These are phyloP conservation scores for Cytospora piceicola DNA, from an alignment of 2,329 filamentous ascomycete species.

Conservation along the genomic window DNA sequence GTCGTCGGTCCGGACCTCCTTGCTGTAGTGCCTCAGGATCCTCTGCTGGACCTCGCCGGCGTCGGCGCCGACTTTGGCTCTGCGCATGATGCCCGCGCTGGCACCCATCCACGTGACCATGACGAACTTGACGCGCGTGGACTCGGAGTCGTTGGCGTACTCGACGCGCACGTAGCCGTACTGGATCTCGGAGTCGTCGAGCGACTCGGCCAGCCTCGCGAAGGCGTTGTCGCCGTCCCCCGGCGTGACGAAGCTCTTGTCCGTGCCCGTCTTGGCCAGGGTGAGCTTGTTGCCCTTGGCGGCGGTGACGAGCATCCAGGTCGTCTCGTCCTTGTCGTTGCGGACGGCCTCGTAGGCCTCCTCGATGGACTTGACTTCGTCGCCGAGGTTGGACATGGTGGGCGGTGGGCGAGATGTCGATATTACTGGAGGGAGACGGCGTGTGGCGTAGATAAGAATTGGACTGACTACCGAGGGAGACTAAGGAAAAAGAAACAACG, in stretches of 20 bases:
- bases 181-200: slow-evolving; percentile 65
- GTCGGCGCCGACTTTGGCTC: slow-evolving; percentile 70
- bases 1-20: slow-evolving; percentile 66
- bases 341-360: slow-evolving; percentile 70
- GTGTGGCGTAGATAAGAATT: neutral
- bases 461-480: neutral
- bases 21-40: slow-evolving; percentile 66
- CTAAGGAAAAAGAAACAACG: neutral
- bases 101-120: slow-evolving; percentile 71
- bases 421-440: neutral
- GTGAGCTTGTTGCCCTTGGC: slow-evolving; percentile 58
- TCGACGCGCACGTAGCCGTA: slow-evolving; percentile 70
- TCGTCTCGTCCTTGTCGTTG: slow-evolving; percentile 66
- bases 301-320: slow-evolving; percentile 68
- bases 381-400: slow-evolving; percentile 60
- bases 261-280: slow-evolving; percentile 61
- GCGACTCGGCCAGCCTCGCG: slow-evolving; percentile 54
- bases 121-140: slow-evolving; percentile 69
- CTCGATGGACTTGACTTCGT: slow-evolving; percentile 54
- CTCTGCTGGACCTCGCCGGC: slow-evolving; percentile 62
- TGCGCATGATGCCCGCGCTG: slow-evolving; percentile 69
- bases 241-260: slow-evolving; percentile 61
- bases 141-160: slow-evolving; percentile 73
- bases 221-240: slow-evolving; percentile 68
- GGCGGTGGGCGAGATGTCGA: neutral